Conservation (phyloP, 1,139 yeast species). For the Taiozyma sp. region DNA sequence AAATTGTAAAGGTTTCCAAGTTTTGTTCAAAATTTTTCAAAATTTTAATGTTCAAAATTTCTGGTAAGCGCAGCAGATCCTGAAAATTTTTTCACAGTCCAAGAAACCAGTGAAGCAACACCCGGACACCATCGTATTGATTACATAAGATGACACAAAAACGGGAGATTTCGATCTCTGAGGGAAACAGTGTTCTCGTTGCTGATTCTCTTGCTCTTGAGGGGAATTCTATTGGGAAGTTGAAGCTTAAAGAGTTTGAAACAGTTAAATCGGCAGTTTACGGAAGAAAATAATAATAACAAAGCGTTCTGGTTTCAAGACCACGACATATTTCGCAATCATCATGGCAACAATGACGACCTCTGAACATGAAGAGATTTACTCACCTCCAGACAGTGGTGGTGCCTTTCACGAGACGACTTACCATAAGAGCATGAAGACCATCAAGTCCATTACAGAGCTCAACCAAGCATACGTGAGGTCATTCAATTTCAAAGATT, state of each 20-base stretch:
- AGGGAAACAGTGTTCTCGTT: not conserved
- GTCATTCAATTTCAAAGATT: not conserved
- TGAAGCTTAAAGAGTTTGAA: too few species aligned
- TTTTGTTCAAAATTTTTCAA: constrained; percentile 4
- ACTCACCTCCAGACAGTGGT: not conserved
- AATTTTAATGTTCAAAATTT: not conserved
- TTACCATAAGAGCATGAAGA: not conserved
- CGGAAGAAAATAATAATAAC: not conserved
- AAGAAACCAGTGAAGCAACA: not conserved
- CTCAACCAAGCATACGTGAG: not conserved
- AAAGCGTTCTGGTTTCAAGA: not conserved
- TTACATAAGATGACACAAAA: not conserved
- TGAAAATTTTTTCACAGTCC: not conserved
- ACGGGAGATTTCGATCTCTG: not conserved
- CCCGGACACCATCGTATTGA: not conserved
- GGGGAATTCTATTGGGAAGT: too few species aligned
- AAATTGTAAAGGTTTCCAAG: not conserved
- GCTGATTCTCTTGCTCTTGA: too few species aligned
- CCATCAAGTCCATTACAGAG: not conserved
- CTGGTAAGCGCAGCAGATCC: not conserved
- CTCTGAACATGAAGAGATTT: not conserved
- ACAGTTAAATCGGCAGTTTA: too few species aligned
- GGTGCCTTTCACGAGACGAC: not conserved
- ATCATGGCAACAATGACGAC: not conserved
- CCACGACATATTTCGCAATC: not conserved